These are phyloP conservation scores for Coemansia sp. DNA, from an alignment of 192 early-diverging fungal species.

Conservation along the genomic window DNA sequence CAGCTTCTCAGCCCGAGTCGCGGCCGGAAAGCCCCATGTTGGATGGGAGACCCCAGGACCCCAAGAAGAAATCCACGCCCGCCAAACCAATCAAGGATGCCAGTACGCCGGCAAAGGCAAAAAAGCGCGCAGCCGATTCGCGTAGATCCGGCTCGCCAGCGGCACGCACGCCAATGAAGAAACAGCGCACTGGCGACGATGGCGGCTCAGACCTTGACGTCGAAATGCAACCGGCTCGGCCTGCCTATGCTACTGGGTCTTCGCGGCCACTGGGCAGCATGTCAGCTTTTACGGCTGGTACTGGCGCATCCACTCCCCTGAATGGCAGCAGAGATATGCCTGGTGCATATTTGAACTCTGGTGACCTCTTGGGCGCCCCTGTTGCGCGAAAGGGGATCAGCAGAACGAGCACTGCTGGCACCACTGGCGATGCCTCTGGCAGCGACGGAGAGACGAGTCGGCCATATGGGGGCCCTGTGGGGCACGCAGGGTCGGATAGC, in stretches of 20 bases:
- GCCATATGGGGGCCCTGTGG: background rate
- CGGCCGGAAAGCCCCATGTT: constrained; percentile 35
- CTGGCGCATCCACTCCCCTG: constrained; percentile 1
- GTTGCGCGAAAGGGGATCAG: constrained; percentile 21
- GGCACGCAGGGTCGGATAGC: constrained; percentile 2
- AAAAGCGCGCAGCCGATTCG: constrained; percentile 34
- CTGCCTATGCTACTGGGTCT: constrained; percentile 18
- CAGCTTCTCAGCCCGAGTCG: constrained; percentile 28
- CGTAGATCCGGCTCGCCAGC: constrained; percentile 37
- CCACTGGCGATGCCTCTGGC: constrained; percentile 25
- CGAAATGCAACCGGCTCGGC: constrained; percentile 13
- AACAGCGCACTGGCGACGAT: constrained; percentile 20
- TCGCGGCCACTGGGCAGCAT: constrained; percentile 22
- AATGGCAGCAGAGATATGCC: constrained; percentile 4
- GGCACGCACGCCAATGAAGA: constrained; percentile 18
- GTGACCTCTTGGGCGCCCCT: constrained; percentile 8
- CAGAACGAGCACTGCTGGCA: constrained; percentile 25
- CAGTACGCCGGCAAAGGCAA: constrained; percentile 12
- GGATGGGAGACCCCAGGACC: constrained; percentile 17
- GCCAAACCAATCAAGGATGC: constrained; percentile 1
- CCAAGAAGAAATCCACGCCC: constrained; percentile 17
- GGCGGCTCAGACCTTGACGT: constrained; percentile 15
- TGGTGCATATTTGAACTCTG: constrained; percentile 13
- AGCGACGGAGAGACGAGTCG: constrained; percentile 12
- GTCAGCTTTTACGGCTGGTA: constrained; percentile 2